Evolutionary conservation across 164 flowering plant species (phyloP), one percentile per base, ranked within the genome.

Genomic region (Tetrastigma voinierianum): DNA sequence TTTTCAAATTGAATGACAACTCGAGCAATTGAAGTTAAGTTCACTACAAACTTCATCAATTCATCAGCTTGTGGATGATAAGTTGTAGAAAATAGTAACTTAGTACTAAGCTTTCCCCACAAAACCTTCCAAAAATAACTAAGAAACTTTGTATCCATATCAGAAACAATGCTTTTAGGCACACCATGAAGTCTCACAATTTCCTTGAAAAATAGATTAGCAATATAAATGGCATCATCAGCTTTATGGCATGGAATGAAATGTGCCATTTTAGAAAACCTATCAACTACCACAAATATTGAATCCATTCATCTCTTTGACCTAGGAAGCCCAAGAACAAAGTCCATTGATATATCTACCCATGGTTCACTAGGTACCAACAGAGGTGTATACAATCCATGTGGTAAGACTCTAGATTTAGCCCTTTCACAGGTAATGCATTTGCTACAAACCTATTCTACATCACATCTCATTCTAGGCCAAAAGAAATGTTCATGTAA

Each of bases 341-440:
- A 65, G 18, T 19, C 57, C 60, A 44, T 54, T 43, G 68, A 65
- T 18, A 65, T 17, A 46, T 65, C 51, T 4, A 44, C 19, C 60
- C 51, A 65, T 2, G 60, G 51, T 43, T 4, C 48, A 64, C 11
- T 19, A 25, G 65, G 70, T n/a, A 72, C 21, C 18, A 64, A 53
- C 11, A 56, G 45, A 17, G 66, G 66, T 1, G 55, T 61, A 18
- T 56, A 72, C 2, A 52, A 24, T 1, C 61, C 67, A 62, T 54
- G 46, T 3, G n/a, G 45, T 49, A 40, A 20, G 16, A 55, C 45
- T 10, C 46, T 45, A 68, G 40, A 58, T 44, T 65, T 64, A 9
- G 69, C 62, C 14, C 52, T 20, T 10, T 14, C 45, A 67, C 74
- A 65, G 10, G 54, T 54, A 18, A 52, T 21, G 32, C 74, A 71